Conservation (phyloP, 2,329 filamentous ascomycete species). For the Aspergillus sp. region DNA sequence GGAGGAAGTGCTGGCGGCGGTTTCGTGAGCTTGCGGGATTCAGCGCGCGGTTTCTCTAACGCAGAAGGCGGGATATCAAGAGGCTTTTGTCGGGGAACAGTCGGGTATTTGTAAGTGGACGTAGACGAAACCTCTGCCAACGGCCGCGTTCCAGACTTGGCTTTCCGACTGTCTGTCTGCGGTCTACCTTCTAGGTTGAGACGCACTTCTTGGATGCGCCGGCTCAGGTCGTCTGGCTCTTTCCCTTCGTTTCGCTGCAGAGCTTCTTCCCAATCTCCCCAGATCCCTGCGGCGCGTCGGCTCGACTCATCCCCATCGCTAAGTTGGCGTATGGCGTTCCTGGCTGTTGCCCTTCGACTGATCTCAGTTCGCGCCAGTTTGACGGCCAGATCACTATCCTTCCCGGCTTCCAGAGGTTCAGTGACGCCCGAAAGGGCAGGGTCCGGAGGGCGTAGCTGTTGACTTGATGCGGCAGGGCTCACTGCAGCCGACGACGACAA, state of each 20-base stretch:
- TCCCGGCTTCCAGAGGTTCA: conserved; percentile 66
- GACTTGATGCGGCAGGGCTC: conserved; percentile 13
- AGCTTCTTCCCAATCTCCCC: conserved; percentile 54
- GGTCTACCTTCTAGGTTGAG: conserved; percentile 36
- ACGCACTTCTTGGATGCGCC: conserved; percentile 53
- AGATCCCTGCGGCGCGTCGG: conserved; percentile 54
- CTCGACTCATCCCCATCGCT: conserved; percentile 58
- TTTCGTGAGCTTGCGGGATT: conserved; percentile 19
- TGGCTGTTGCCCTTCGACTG: conserved; percentile 62
- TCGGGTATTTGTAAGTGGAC: conserved; percentile 45
- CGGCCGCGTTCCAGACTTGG: conserved; percentile 14
- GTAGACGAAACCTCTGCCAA: conserved; percentile 20
- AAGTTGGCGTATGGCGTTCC: conserved; percentile 58
- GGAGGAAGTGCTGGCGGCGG: conserved; percentile 42
- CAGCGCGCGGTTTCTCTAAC: conserved; percentile 19
- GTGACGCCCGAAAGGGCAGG: conserved; percentile 60
- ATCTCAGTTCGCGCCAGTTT: conserved; percentile 74
- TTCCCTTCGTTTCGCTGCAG: conserved; percentile 31
- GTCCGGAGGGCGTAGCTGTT: conserved; percentile 42
- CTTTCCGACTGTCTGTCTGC: conserved; percentile 8
- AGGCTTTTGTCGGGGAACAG: conserved; percentile 38
- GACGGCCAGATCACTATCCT: conserved; percentile 74
- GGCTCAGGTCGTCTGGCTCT: conserved; percentile 47
- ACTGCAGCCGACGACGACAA: conserved; percentile 31
- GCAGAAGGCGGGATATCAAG: conserved; percentile 24